Evolutionary conservation across 2,329 filamentous ascomycete species (phyloP).

Genomic region (Pseudocercospora vitis): DNA sequence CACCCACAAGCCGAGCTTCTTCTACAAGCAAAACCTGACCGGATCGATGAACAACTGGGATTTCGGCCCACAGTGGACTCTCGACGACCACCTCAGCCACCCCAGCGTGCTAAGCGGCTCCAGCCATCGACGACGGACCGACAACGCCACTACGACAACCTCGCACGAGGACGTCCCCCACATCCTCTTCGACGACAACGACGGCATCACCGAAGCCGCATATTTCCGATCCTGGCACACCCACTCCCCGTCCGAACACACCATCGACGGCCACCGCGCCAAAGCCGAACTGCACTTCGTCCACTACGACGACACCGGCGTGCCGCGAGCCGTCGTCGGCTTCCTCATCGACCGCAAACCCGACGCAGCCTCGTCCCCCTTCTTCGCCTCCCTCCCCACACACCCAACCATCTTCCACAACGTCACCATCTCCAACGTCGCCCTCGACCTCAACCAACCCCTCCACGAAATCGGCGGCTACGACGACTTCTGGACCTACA

Average conservation of each 20-base stretch:
- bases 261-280: conserved; percentile 44
- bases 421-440: conserved; percentile 9
- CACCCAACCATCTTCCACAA: conserved; percentile 17
- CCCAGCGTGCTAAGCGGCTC: neutral
- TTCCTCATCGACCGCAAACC: conserved; percentile 45
- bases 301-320: conserved; percentile 46
- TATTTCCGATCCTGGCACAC: conserved; percentile 55
- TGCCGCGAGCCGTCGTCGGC: conserved; percentile 48
- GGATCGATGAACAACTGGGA: conserved; percentile 45
- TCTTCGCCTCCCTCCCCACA: conserved; percentile 43
- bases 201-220: conserved; percentile 44
- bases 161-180: conserved; percentile 37
- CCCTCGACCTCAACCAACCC: conserved; percentile 38
- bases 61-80: conserved; percentile 49
- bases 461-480: conserved; percentile 43
- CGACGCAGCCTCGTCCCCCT: conserved; percentile 34
- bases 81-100: conserved; percentile 32
- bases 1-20: conserved; percentile 13
- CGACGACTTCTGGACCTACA: conserved; percentile 52
- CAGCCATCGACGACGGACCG: neutral
- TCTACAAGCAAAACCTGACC: conserved; percentile 46
- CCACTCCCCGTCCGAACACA: conserved; percentile 53
- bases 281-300: conserved; percentile 54
- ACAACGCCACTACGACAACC: too few relatives aligned
- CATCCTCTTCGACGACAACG: conserved; percentile 48